Conservation (phyloP, 1,284 basidiomycete species). For the Trichosporon sp. region DNA sequence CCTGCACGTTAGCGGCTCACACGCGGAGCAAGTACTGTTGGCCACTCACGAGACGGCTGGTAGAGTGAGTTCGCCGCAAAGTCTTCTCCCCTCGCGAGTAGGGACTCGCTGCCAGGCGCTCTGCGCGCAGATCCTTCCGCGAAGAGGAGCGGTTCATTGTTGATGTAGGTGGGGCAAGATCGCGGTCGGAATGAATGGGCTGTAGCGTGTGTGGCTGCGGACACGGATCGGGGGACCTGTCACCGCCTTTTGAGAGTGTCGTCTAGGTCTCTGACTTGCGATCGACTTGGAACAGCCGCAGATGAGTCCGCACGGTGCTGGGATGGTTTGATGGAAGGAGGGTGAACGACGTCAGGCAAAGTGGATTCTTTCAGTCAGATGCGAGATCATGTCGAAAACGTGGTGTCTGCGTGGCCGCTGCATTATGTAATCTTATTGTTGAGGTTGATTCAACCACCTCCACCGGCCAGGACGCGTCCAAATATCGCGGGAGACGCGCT, state of each 20-base stretch:
- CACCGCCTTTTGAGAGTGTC: background rate
- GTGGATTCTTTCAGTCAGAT: background rate
- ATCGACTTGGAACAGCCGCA: background rate
- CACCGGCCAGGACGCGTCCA: constrained; percentile 3
- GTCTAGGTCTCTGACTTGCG: background rate
- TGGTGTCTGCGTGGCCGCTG: background rate
- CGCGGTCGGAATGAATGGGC: background rate
- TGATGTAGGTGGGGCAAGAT: background rate
- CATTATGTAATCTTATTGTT: background rate
- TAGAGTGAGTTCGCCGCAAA: constrained; percentile 21
- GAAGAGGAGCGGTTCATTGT: constrained; percentile 37
- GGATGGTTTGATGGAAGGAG: background rate
- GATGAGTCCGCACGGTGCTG: background rate
- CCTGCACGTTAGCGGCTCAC: background rate
- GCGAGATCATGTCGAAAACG: background rate
- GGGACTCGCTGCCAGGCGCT: constrained; percentile 31
- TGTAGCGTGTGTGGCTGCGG: background rate
- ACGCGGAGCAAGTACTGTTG: constrained; percentile 1
- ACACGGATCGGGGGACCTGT: background rate
- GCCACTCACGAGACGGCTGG: background rate
- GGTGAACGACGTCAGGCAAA: background rate
- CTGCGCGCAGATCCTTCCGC: constrained; percentile 28
- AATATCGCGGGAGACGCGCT: background rate
- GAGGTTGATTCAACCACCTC: constrained; percentile 1
- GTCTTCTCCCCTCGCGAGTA: constrained; percentile 20